phyloP scores from a whole-genome alignment of 1,284 basidiomycete species.

The Cystobasidium pallidum region DNA sequence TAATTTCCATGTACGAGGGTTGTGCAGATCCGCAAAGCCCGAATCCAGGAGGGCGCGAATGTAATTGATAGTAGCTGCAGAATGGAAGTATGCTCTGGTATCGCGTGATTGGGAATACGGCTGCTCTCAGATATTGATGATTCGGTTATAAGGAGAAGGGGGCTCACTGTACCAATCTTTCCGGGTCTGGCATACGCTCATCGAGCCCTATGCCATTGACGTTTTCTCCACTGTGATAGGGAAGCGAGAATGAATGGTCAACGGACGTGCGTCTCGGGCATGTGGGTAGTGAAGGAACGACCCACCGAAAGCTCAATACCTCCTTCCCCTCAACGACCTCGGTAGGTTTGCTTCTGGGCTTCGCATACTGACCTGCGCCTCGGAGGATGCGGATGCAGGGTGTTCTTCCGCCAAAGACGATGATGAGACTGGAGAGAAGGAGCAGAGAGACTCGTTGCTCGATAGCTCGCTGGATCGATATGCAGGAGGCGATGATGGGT shows the following conservation, averaged over 20 bases:
- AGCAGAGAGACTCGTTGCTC: constrained; percentile 92
- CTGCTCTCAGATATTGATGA: no score
- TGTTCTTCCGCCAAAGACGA: constrained; percentile 83
- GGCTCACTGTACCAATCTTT: constrained; percentile 68
- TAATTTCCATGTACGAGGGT: constrained; percentile 90
- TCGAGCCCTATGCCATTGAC: constrained; percentile 77
- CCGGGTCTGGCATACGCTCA: constrained; percentile 84
- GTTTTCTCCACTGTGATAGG: constrained; percentile 78
- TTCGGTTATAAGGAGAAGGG: no score
- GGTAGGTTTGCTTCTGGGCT: constrained; percentile 79
- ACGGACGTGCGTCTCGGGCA: no score
- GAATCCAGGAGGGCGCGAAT: constrained; percentile 83
- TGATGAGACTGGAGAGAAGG: constrained; percentile 88
- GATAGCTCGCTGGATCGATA: constrained; percentile 76
- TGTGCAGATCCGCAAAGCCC: constrained; percentile 82
- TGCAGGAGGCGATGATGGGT: no score
- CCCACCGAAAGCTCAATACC: constrained; percentile 73
- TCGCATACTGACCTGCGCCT: constrained; percentile 68
- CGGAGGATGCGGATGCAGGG: constrained; percentile 91
- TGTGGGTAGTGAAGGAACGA: no score
- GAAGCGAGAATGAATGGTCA: neutral
- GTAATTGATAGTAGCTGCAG: constrained; percentile 89
- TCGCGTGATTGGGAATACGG: no score
- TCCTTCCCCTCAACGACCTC: constrained; percentile 64
- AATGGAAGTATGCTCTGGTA: constrained; percentile 98